Evolutionary conservation across 2,329 filamentous ascomycete species (phyloP).

Genomic region (Fusarium avenaceum): DNA sequence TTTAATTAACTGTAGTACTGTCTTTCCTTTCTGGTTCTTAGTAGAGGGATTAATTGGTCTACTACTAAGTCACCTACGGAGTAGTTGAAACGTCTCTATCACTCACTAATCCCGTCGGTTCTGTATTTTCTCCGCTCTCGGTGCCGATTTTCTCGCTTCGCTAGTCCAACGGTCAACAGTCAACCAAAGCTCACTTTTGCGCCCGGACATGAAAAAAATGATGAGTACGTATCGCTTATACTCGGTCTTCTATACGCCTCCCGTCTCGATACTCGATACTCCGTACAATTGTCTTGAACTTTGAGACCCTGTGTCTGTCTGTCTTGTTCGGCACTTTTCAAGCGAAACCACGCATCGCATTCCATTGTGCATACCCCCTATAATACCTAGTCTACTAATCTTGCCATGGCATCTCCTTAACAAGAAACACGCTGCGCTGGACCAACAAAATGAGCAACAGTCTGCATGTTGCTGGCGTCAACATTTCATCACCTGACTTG

Average conservation of each 20-base stretch:
- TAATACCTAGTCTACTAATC: not conserved
- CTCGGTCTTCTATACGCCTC: slow-evolving; percentile 2
- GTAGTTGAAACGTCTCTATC: slow-evolving; percentile 6
- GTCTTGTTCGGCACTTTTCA: slow-evolving; percentile 31
- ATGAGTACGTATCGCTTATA: not conserved
- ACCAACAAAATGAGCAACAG: slow-evolving; percentile 23
- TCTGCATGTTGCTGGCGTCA: slow-evolving; percentile 45
- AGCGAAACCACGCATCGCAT: slow-evolving; percentile 14
- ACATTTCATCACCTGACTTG: slow-evolving; percentile 47
- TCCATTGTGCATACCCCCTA: not conserved
- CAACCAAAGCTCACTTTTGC: slow-evolving; percentile 39
- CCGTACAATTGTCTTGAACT: not conserved
- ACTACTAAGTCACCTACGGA: not conserved
- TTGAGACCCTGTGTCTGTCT: slow-evolving; percentile 16
- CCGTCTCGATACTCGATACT: slow-evolving; percentile 35
- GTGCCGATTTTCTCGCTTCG: slow-evolving; percentile 12
- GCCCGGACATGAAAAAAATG: slow-evolving; percentile 20
- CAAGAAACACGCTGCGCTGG: not conserved
- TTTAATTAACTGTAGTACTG: not conserved
- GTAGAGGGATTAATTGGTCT: not conserved
- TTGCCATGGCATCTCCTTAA: slow-evolving; percentile 8
- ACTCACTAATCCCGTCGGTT: no score
- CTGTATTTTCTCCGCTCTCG: slow-evolving; percentile 12
- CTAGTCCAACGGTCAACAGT: slow-evolving; percentile 14
- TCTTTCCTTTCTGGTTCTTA: slow-evolving; percentile 14